Base-by-base conservation (phyloP, 768 basidiomycete species). In the Collybiopsis luxurians region DNA sequence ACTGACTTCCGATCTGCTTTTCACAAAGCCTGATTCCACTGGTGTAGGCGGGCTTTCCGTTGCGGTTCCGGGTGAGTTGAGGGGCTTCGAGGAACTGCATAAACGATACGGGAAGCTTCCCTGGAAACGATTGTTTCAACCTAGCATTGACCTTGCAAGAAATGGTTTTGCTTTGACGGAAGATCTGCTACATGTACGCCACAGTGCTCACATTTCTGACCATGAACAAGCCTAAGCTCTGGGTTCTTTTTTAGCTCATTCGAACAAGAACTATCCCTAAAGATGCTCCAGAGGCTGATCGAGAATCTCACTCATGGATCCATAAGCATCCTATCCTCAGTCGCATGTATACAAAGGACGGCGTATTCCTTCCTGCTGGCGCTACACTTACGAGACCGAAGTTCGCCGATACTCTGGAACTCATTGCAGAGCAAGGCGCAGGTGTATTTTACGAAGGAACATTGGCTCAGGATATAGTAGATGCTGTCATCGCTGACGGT, bases 41-140 rank as follows among this genome's bases (percentile, higher is more conserved):
- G 73, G 64, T 55, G 77, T 79, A 42, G 89, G 90, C 2, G 90
- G 90, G 4, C 71, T 92, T 51, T 66, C 86, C 1, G 78, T 90
- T 12, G 89, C 79, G 28, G 83, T 90, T 0, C 90, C 90, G 0
- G 85, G 90, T 9, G 90, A 92, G 68, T 69, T 91, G 50, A 78
- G 84, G 17, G 90, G 89, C 6, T 74, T 89, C 53, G 80, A 85
- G 61, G 80, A 76, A 63, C 84, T 85, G 0, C 86, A 90, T 63
- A 66, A 72, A 42, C 74, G 79, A n/a, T 89, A 86, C 74, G 90
- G 89, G 0, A 75, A 69, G 30, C 67, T 91, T 4, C 73, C 80
- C 0, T 92, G 90, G 90, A 63, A 70, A 28, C 67, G 76, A 23
- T 43, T 53, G 23, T 53, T 53, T 21, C 23, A 53, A 53, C 51